Evolutionary conservation across 176 grass and related monocot species (phyloP).

Genomic region (Eleusine coracana): DNA sequence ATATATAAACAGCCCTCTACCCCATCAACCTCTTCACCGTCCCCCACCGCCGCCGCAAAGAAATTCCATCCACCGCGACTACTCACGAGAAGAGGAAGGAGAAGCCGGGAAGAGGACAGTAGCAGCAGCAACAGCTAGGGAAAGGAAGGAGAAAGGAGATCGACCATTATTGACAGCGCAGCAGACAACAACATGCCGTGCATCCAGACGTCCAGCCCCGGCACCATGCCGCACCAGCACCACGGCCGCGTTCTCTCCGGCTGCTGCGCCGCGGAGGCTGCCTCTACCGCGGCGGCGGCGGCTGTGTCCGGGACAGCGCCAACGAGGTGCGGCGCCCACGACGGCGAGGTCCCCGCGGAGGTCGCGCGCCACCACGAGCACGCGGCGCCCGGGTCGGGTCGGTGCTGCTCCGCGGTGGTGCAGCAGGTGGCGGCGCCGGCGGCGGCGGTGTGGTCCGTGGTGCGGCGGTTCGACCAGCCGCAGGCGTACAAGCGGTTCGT

Average conservation of each 20-base stretch:
- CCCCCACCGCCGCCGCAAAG: constrained; percentile 30
- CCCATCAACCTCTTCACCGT: constrained; percentile 28
- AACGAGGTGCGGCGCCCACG: constrained; percentile 45
- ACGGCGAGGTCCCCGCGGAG: constrained; percentile 62
- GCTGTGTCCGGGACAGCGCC: neutral
- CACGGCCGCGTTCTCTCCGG: constrained; percentile 47
- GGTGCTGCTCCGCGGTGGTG: constrained; percentile 92
- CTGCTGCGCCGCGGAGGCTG: constrained; percentile 44
- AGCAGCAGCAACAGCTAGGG: neutral
- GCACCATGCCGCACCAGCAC: constrained; percentile 53
- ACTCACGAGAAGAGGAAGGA: neutral
- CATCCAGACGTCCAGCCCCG: constrained; percentile 59
- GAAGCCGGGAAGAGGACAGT: neutral
- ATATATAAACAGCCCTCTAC: constrained; percentile 45
- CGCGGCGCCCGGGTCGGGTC: constrained; percentile 37
- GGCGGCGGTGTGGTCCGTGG: constrained; percentile 79
- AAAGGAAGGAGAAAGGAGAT: neutral
- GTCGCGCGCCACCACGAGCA: constrained; percentile 84
- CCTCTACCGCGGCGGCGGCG: neutral
- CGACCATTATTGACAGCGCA: neutral
- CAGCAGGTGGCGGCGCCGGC: constrained; percentile 80
- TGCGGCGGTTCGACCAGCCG: constrained; percentile 91
- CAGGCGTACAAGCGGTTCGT: constrained; percentile 94
- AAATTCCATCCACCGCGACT: constrained; percentile 12
- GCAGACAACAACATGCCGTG: constrained; percentile 63